Evolutionary conservation across 345 rosid genomes (phyloP).

Genomic region (Eucalyptus erythrocorys): DNA sequence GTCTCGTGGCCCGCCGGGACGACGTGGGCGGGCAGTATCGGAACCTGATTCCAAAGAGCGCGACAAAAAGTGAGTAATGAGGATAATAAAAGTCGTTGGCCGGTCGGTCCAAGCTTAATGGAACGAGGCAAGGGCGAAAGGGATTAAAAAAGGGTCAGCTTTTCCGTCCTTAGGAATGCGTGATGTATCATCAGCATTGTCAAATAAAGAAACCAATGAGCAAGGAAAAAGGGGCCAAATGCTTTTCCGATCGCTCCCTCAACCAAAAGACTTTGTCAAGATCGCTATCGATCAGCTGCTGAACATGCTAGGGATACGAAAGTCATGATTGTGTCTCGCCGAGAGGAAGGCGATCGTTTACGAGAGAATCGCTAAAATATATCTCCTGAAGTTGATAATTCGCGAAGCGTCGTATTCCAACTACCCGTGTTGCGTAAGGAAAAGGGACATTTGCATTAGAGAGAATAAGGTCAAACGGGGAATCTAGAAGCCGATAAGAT

Average conservation of each 20-base stretch:
- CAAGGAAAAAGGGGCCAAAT: background rate
- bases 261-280: background rate
- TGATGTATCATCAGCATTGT: background rate
- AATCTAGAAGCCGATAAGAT: background rate
- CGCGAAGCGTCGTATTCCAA: background rate
- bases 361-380: background rate
- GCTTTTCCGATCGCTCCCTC: background rate
- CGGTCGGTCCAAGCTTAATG: background rate
- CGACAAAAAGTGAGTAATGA: background rate
- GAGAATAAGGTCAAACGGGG: background rate
- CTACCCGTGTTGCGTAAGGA: background rate
- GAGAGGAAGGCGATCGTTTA: background rate
- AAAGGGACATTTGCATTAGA: background rate
- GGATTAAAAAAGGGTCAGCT: background rate
- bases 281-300: background rate
- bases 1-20: conserved; percentile 4
- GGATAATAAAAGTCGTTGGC: background rate
- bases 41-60: conserved; percentile 7
- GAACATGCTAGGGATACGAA: background rate
- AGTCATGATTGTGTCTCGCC: background rate
- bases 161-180: background rate
- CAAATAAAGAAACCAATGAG: background rate
- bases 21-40: conserved; percentile 12
- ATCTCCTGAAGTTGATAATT: background rate
- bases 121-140: background rate